Conservation (phyloP, 768 basidiomycete species). For the Trametes punicea region DNA sequence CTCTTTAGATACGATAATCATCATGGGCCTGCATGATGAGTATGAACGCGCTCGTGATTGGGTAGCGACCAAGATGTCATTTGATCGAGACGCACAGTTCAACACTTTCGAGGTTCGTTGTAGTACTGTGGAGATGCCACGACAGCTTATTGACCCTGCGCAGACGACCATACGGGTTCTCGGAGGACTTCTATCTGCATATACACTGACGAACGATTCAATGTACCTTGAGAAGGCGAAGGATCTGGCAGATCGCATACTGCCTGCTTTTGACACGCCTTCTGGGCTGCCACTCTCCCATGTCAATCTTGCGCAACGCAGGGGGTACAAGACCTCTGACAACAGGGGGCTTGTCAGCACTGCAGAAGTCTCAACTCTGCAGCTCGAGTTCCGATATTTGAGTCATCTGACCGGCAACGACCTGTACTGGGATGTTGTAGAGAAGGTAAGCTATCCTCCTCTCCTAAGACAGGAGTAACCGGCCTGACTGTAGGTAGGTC, state of each 20-base stretch:
- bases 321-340: slow-evolving; percentile 59
- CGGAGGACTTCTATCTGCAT: slow-evolving; percentile 85
- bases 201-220: slow-evolving; percentile 70
- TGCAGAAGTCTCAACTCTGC: slow-evolving; percentile 85
- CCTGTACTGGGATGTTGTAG: slow-evolving; percentile 77
- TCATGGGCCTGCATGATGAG: slow-evolving; percentile 82
- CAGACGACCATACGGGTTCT: slow-evolving; percentile 92
- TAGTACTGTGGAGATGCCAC: background rate
- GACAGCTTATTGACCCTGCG: slow-evolving; percentile 3
- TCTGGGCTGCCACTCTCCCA: slow-evolving; percentile 79
- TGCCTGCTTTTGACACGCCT: slow-evolving; percentile 78
- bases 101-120: slow-evolving; percentile 83
- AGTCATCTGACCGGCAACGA: slow-evolving; percentile 72
- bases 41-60: slow-evolving; percentile 75
- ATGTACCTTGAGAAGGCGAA: slow-evolving; percentile 73
- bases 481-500: slow-evolving; percentile 36
- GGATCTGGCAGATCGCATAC: slow-evolving; percentile 83
- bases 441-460: slow-evolving; percentile 45
- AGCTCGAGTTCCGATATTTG: slow-evolving; percentile 91
- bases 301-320: slow-evolving; percentile 63
- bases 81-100: slow-evolving; percentile 74
- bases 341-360: slow-evolving; percentile 66
- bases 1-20: slow-evolving; percentile 79
- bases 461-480: background rate
- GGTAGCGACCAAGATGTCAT: slow-evolving; percentile 65